Evolutionary conservation across 2,329 filamentous ascomycete genomes (phyloP).

Genomic region (Fusarium keratoplasticum): DNA sequence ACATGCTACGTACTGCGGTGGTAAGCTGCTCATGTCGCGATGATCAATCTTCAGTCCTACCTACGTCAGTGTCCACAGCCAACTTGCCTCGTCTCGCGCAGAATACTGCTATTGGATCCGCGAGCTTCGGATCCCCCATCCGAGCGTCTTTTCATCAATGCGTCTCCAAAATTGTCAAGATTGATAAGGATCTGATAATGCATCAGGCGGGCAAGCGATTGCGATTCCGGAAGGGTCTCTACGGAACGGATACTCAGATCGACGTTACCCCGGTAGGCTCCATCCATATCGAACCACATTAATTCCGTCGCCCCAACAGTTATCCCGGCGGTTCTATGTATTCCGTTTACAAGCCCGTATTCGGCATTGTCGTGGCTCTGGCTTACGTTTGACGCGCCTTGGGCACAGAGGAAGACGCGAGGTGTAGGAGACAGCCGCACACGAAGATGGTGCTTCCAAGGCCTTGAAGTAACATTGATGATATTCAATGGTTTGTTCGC

Average conservation of each 20-base stretch:
- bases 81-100: background rate
- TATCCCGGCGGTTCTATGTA: background rate
- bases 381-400: background rate
- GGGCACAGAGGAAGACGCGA: too few relatives aligned
- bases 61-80: background rate
- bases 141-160: constrained; percentile 13
- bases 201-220: background rate
- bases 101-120: background rate
- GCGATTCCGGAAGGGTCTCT: background rate
- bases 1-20: background rate
- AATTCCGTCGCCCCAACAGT: background rate
- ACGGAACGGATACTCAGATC: background rate
- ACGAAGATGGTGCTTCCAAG: background rate
- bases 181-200: constrained; percentile 6
- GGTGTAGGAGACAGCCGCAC: background rate
- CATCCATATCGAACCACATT: background rate
- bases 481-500: background rate
- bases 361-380: background rate
- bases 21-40: background rate
- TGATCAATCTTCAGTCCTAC: background rate
- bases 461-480: background rate
- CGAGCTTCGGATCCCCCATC: constrained; percentile 5
- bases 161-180: background rate
- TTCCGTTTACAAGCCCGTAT: background rate
- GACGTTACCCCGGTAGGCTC: background rate